These are phyloP conservation scores for Aspergillus pseudoglaucus DNA, from an alignment of 2,329 filamentous ascomycete species.

Conservation along the genomic window DNA sequence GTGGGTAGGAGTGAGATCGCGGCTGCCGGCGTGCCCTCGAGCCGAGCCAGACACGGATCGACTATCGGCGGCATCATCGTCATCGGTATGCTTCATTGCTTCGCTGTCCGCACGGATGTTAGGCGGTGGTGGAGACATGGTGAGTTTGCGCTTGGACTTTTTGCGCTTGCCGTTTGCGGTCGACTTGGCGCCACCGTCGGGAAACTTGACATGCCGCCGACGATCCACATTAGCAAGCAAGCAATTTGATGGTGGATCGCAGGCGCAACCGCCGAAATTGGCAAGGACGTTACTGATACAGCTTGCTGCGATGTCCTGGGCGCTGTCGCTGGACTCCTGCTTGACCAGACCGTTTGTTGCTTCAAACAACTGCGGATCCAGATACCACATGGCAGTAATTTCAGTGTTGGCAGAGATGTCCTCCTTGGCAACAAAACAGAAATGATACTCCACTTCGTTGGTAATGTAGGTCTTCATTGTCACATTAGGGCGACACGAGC, in stretches of 20 bases:
- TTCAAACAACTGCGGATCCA: slow-evolving; percentile 35
- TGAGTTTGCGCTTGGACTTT: slow-evolving; percentile 42
- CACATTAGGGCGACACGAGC: slow-evolving; percentile 89
- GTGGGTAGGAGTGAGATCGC: slow-evolving; percentile 54
- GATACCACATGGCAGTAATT: slow-evolving; percentile 45
- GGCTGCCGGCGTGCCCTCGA: slow-evolving; percentile 51
- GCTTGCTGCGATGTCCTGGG: slow-evolving; percentile 36
- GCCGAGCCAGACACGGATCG: slow-evolving; percentile 53
- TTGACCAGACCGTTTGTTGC: slow-evolving; percentile 36
- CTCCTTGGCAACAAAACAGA: slow-evolving; percentile 82
- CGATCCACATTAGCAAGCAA: slow-evolving; percentile 40
- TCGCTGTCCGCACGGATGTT: slow-evolving; percentile 58
- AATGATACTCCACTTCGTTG: slow-evolving; percentile 72
- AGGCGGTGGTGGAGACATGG: slow-evolving; percentile 48
- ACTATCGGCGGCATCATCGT: slow-evolving; percentile 52
- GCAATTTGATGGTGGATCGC: slow-evolving; percentile 32
- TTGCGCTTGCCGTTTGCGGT: slow-evolving; percentile 40
- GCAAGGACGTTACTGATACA: slow-evolving; percentile 44
- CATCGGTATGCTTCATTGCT: slow-evolving; percentile 44
- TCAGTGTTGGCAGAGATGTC: slow-evolving; percentile 57
- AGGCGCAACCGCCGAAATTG: slow-evolving; percentile 46
- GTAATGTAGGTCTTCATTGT: slow-evolving; percentile 79
- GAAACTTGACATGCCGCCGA: slow-evolving; percentile 28
- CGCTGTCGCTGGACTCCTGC: slow-evolving; percentile 33
- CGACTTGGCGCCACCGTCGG: slow-evolving; percentile 30